phyloP scores from a whole-genome alignment of 2,329 filamentous ascomycete species.

The Arthrobotrys sphaeroides region DNA sequence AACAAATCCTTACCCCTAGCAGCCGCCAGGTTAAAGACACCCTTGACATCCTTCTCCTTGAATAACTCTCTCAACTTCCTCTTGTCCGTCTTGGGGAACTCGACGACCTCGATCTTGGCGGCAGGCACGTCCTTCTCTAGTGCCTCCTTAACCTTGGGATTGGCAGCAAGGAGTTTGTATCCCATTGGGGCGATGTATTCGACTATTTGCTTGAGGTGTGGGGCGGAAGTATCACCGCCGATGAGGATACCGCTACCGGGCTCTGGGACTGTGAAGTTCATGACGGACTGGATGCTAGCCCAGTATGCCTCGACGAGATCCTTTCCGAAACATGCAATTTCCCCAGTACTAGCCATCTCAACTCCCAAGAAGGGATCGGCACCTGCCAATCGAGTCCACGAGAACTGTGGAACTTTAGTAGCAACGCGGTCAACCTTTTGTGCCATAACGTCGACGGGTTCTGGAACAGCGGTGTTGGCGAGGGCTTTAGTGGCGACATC shows the following conservation, averaged over 20 bases:
- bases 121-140: slow-evolving; percentile 74
- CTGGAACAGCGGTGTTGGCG: slow-evolving; percentile 82
- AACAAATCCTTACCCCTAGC: slow-evolving; percentile 81
- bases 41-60: slow-evolving; percentile 93
- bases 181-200: slow-evolving; percentile 87
- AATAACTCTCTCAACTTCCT: slow-evolving; percentile 92
- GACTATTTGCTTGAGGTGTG: slow-evolving; percentile 78
- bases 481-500: slow-evolving; percentile 93
- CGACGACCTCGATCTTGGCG: slow-evolving; percentile 84
- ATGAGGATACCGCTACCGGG: slow-evolving; percentile 95
- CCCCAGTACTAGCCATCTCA: slow-evolving; percentile 95
- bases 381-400: slow-evolving; percentile 95
- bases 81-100: slow-evolving; percentile 97
- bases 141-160: slow-evolving; percentile 80
- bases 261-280: slow-evolving; percentile 98
- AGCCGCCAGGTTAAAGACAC: slow-evolving; percentile 93
- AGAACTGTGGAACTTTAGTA: slow-evolving; percentile 98
- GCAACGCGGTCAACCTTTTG: slow-evolving; percentile 90
- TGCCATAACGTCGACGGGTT: slow-evolving; percentile 86
- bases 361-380: slow-evolving; percentile 97
- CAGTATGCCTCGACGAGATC: slow-evolving; percentile 97
- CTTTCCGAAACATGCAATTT: slow-evolving; percentile 99
- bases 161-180: slow-evolving; percentile 93
- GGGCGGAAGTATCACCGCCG: slow-evolving; percentile 80
- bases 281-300: slow-evolving; percentile 92